Conservation (phyloP, 176 grass and related monocot genomes). For the Puya raimondii region DNA sequence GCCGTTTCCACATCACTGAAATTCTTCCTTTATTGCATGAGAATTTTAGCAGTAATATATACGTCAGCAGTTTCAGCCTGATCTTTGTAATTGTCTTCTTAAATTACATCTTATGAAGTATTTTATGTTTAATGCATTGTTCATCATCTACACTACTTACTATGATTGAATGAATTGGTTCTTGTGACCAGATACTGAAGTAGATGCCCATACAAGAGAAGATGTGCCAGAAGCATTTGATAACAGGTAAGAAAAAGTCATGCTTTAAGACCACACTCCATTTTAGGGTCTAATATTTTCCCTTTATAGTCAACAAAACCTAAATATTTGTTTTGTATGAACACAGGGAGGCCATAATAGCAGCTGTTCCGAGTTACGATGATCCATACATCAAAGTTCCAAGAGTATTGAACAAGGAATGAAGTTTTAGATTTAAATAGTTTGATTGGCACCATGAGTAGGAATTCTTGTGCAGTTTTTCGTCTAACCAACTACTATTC, state of each 20-base stretch:
- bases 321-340: neutral
- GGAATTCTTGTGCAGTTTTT: neutral
- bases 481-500: neutral
- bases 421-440: conserved; percentile 7
- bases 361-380: conserved; percentile 57
- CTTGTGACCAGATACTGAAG: conserved; percentile 28
- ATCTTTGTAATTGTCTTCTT: neutral
- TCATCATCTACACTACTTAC: neutral
- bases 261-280: neutral
- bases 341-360: conserved; percentile 58
- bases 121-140: neutral
- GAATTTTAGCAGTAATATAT: too few relatives aligned
- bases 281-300: neutral
- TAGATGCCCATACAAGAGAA: conserved; percentile 38
- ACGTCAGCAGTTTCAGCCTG: neutral
- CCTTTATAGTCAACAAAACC: neutral
- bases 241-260: conserved; percentile 42
- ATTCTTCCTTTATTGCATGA: too few relatives aligned
- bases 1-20: too few relatives aligned
- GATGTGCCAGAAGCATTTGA: conserved; percentile 64
- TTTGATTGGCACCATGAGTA: neutral
- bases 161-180: conserved; percentile 4
- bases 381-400: conserved; percentile 86
- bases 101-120: neutral
- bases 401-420: conserved; percentile 76